Evolutionary conservation across 306 rosid genomes (phyloP).

Genomic region (Cicer chorassanicum): DNA sequence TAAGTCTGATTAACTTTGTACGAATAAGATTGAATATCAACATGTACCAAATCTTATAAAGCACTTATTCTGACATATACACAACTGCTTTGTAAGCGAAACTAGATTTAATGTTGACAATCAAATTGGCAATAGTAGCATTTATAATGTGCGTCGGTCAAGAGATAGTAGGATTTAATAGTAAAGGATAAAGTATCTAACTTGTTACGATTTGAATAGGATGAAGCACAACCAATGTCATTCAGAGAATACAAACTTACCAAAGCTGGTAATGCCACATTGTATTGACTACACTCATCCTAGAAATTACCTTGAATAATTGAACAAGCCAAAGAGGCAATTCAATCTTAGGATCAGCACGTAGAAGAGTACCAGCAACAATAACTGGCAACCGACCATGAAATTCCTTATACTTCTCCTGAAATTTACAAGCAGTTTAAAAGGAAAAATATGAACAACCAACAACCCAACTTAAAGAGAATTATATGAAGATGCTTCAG

Average conservation of each 20-base stretch:
- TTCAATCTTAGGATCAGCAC: conserved; percentile 77
- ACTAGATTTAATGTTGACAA: background rate
- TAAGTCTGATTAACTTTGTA: background rate
- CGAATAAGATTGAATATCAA: conserved; percentile 22
- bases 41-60: background rate
- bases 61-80: background rate
- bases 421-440: conserved; percentile 46
- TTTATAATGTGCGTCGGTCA: conserved; percentile 18
- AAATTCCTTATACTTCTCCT: conserved; percentile 78
- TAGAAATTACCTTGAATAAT: conserved; percentile 80
- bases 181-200: background rate
- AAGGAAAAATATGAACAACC: background rate
- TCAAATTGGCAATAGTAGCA: conserved; percentile 4
- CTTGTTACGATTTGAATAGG: background rate
- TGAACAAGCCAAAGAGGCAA: conserved; percentile 94
- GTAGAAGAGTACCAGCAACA: conserved; percentile 92
- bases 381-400: conserved; percentile 78
- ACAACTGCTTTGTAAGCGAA: background rate
- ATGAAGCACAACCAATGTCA: background rate
- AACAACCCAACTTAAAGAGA: background rate
- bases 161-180: background rate
- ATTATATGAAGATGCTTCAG: background rate
- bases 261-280: too few relatives aligned
- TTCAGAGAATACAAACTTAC: background rate
- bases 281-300: background rate